phyloP scores from a whole-genome alignment of 2,329 filamentous ascomycete genomes.

The Ophiosphaerella korrae region DNA sequence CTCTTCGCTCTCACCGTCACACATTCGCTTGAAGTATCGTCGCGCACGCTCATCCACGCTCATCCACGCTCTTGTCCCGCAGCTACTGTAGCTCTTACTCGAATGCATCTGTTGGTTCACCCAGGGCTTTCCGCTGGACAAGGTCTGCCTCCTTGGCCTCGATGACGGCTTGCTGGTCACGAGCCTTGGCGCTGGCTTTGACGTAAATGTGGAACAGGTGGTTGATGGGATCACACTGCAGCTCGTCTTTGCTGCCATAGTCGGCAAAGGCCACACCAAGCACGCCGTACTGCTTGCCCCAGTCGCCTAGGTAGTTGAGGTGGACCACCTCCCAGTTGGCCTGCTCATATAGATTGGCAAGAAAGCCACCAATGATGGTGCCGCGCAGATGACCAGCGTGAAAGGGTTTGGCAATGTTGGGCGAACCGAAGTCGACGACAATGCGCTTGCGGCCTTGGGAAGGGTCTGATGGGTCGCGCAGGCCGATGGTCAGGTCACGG shows the following conservation, averaged over 20 bases:
- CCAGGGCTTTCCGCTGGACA: constrained; percentile 58
- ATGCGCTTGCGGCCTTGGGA: constrained; percentile 64
- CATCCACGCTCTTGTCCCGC: constrained; percentile 47
- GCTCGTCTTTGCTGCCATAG: constrained; percentile 74
- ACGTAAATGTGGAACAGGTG: constrained; percentile 85
- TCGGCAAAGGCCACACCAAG: constrained; percentile 75
- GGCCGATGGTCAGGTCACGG: too few relatives aligned
- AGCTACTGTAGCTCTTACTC: too few relatives aligned
- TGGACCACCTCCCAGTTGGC: constrained; percentile 73
- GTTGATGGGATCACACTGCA: constrained; percentile 76
- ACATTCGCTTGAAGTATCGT: constrained; percentile 72
- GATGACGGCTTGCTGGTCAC: constrained; percentile 36
- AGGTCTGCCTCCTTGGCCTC: constrained; percentile 68
- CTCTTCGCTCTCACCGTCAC: constrained; percentile 64
- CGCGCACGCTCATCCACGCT: constrained; percentile 79
- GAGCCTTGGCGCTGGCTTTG: constrained; percentile 62
- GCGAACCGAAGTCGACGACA: constrained; percentile 82
- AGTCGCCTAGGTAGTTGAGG: constrained; percentile 80
- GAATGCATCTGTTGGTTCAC: constrained; percentile 41
- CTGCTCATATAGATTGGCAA: constrained; percentile 71
- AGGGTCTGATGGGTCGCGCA: too few relatives aligned
- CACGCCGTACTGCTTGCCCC: constrained; percentile 76
- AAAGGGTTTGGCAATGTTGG: constrained; percentile 85
- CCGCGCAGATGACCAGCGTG: constrained; percentile 75
- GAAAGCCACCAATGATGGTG: constrained; percentile 76